These are phyloP conservation scores for Eucalyptus urophylla DNA, from an alignment of 345 rosid genomes.

Conservation along the genomic window DNA sequence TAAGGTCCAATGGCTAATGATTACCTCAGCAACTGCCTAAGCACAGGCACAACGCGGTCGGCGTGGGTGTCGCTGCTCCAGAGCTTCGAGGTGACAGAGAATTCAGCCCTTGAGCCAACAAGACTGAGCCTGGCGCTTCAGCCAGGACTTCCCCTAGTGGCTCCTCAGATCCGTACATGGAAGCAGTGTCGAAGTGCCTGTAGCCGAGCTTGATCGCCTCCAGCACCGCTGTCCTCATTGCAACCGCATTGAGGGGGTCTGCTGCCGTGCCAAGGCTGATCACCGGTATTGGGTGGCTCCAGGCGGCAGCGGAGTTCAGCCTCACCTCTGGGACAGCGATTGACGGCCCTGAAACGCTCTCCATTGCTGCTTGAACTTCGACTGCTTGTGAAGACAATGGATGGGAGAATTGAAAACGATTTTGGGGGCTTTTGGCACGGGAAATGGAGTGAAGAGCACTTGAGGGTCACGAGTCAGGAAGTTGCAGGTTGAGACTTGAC, in stretches of 20 bases:
- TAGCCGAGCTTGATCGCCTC: conserved; percentile 27
- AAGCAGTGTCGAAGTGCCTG: conserved; percentile 27
- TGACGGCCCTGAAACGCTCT: not conserved
- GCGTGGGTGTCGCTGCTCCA: conserved; percentile 38
- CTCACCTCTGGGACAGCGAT: not conserved
- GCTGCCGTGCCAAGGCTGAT: conserved; percentile 17
- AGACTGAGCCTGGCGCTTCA: conserved; percentile 21
- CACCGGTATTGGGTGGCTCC: not conserved
- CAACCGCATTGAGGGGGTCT: not conserved
- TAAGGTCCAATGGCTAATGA: not conserved
- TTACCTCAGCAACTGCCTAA: conserved; percentile 26
- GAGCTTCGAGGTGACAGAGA: conserved; percentile 41
- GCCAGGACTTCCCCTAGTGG: conserved; percentile 25
- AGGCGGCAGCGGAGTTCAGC: not conserved
- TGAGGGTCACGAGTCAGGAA: not conserved
- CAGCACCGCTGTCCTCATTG: not conserved
- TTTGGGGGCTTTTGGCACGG: not conserved
- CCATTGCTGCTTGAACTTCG: not conserved
- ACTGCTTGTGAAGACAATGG: not conserved
- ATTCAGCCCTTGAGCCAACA: conserved; percentile 25
- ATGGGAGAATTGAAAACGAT: not conserved
- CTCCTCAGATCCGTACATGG: conserved; percentile 16
- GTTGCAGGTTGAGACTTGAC: not conserved
- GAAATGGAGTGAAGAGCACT: not conserved
- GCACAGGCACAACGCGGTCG: conserved; percentile 23